Base-by-base conservation (phyloP, 2,329 filamentous ascomycete species). In the Pseudogymnoascus sp. region DNA sequence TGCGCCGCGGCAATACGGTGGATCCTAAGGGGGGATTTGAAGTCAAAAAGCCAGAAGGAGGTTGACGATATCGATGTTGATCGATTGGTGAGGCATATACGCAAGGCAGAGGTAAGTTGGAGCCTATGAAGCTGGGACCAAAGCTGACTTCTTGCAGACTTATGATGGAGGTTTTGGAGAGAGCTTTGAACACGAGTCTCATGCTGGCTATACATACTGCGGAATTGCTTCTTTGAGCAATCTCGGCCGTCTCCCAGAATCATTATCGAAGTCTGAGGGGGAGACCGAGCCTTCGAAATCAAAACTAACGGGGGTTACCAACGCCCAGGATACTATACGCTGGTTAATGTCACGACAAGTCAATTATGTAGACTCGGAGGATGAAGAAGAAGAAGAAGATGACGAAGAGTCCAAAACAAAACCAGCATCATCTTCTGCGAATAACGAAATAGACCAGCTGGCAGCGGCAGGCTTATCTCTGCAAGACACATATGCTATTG, bases 131-230 rank as follows among this genome's bases (percentile, higher is more conserved):
- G n/a, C 26, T 61, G 19, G 5, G 26, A 26, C 3, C n/a, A 38
- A 57, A 15, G 30, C 19, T 63, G 35, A 61, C 26, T 37, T 23
- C 19, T 19, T 3, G 13, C 26, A 70, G 69, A 71, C 69, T 45
- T 70, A 68, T 64, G 67, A 69, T 65, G 67, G 68, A 35, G 69
- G 65, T 38, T 67, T 69, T 59, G 70, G 66, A 58, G 70, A 70
- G 59, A 69, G 67, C 37, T 68, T 67, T 55, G 61, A 65, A 57
- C 68, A 72, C 62, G 68, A 70, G 63, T 62, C 67, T 61, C 66
- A 71, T 71, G 70, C 90, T 66, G 94, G 94, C 18, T 92, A 95
- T 71, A 91, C 90, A 8, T 96, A 92, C 76, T 96, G 91, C 72
- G 91, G 87, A 6, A 81, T 96, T 59, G 85, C 83, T 9, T 87